A percentile compares a stretch with the other conserved stretches of the same genome.
Conservation (phyloP, 192 early-diverging fungal species). For the Coemansia biformis region DNA sequence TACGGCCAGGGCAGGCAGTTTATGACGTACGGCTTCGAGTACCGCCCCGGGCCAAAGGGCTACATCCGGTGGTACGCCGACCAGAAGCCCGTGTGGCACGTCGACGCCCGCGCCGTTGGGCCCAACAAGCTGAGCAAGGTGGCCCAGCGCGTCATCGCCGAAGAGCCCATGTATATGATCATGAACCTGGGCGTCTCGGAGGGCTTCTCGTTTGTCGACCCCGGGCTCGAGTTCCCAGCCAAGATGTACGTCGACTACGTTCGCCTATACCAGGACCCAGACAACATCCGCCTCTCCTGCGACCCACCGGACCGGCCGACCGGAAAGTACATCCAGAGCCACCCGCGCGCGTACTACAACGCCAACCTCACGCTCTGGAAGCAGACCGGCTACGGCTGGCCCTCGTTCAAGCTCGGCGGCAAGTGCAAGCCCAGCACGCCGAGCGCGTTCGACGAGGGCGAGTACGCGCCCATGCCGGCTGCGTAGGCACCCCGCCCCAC, state of each 20-base stretch:
- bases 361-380: constrained; percentile 47
- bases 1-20: constrained; percentile 35
- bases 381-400: constrained; percentile 43
- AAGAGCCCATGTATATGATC: constrained; percentile 60
- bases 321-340: constrained; percentile 51
- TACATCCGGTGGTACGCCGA: constrained; percentile 46
- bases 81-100: constrained; percentile 40
- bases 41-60: constrained; percentile 43
- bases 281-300: constrained; percentile 51
- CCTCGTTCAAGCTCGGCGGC: constrained; percentile 45
- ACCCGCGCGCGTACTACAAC: constrained; percentile 53
- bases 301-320: constrained; percentile 54
- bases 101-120: constrained; percentile 41
- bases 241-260: constrained; percentile 56
- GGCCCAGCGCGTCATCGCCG: constrained; percentile 43
- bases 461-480: constrained; percentile 32
- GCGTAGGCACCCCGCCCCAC: not conserved
- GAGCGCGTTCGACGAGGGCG: constrained; percentile 23
- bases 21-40: constrained; percentile 50
- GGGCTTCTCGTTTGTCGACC: constrained; percentile 45
- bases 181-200: constrained; percentile 51
- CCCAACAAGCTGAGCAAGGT: constrained; percentile 43
- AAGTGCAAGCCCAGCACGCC: constrained; percentile 32
- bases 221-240: constrained; percentile 40
- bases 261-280: constrained; percentile 53